Percentiles rank a stretch among this genome's conserved stretches.
phyloP scores from a whole-genome alignment of 805 yeast genomes.

The Saccharomyces paradoxus region DNA sequence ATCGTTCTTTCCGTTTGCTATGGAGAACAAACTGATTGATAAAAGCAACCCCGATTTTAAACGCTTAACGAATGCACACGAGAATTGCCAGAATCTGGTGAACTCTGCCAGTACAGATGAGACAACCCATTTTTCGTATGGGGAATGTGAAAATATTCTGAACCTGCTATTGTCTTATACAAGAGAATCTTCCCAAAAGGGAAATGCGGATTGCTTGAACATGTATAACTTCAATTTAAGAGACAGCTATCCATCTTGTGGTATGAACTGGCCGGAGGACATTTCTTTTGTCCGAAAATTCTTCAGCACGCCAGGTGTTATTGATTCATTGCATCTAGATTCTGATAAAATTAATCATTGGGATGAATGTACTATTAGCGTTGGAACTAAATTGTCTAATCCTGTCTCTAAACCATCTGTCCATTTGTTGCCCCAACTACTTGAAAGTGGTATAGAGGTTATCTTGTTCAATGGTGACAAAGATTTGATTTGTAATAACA shows the following conservation, averaged over 20 bases:
- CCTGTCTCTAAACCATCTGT: conserved; percentile 51
- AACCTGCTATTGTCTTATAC: conserved; percentile 26
- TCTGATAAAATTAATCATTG: conserved; percentile 38
- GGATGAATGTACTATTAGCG: conserved; percentile 70
- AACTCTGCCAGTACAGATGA: conserved; percentile 17
- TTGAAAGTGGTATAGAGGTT: conserved; percentile 49
- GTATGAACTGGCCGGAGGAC: conserved; percentile 84
- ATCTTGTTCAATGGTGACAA: conserved; percentile 79
- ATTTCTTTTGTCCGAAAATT: conserved; percentile 46
- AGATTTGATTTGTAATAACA: conserved; percentile 80
- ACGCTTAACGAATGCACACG: conserved; percentile 42
- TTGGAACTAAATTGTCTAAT: conserved; percentile 45
- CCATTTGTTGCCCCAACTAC: conserved; percentile 55
- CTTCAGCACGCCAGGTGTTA: conserved; percentile 41
- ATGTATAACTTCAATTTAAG: conserved; percentile 69
- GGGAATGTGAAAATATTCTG: conserved; percentile 40
- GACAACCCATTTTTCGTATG: conserved; percentile 24
- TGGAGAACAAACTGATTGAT: conserved; percentile 49
- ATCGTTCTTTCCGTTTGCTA: conserved; percentile 65
- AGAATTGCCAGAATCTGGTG: conserved; percentile 51
- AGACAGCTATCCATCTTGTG: conserved; percentile 80
- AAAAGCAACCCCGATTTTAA: conserved; percentile 34
- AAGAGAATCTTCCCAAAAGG: conserved; percentile 19
- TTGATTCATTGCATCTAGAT: conserved; percentile 44
- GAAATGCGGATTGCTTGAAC: conserved; percentile 48